Base-by-base conservation (phyloP, 352 stramenopile species). In the Phytopythium oedochilum region DNA sequence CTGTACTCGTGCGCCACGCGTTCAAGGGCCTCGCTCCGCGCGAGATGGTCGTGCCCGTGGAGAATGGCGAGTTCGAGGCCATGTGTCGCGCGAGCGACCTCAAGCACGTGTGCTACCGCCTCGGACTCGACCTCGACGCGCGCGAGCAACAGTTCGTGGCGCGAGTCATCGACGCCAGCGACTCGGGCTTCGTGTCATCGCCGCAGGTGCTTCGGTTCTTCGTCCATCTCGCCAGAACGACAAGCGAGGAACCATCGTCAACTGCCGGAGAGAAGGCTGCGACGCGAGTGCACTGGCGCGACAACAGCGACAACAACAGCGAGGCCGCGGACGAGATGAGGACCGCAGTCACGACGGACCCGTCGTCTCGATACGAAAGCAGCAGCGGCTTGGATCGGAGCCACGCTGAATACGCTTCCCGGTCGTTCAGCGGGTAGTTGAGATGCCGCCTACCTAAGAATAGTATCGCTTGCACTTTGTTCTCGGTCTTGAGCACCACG, bases 61-160 rank as follows among this genome's bases (percentile, higher is more conserved):
- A 87, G 29, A 85, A 78, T 31, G 78, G 82, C 10, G 66, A 88
- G 38, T 92, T 79, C 38, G 82, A 89, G 49, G 68, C 77, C 18
- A 85, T 74, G 26, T 92, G 82, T 26, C 71, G 78, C 22, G 62
- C 67, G 0, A 75, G 54, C 38, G 79, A 92, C 58, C 59, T 92
- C 50, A 89, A 89, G 48, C 68, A 92, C 51, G 77, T 86, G 22
- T 89, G 78, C 61, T 82, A 78, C 44, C 75, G 82, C 1, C 75
- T 92, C 23, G 78, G 78, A 2, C 62, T 92, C 1, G 78, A 89
- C 44, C 60, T 92, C 22, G 75, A 86, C 51, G n/a, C 78, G 36
- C 67, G 71, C 20, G 82, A 92, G 50, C 69, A 86, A 35, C 64
- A 81, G 23, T 86, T 88, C 34, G 57, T 92, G 23, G 60, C 68